phyloP scores from a whole-genome alignment of 2,329 filamentous ascomycete genomes.

The Allantophomopsis cytisporea region DNA sequence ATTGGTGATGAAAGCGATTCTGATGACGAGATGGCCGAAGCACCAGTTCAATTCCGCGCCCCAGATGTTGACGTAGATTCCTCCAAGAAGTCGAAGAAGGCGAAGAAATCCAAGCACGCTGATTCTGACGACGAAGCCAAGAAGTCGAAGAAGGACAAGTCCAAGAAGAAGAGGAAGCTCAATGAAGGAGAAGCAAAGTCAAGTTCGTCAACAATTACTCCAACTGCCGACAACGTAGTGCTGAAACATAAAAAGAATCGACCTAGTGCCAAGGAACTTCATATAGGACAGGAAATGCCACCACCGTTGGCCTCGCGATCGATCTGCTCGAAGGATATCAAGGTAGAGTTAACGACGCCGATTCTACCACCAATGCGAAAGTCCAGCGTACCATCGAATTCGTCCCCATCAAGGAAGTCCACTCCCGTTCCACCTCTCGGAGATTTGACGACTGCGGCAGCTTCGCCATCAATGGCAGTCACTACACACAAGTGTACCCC shows the following conservation, averaged over 20 bases:
- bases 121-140: neutral
- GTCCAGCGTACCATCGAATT: too few relatives aligned
- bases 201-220: slow-evolving; percentile 12
- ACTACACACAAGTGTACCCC: neutral
- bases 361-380: too few relatives aligned
- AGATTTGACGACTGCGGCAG: neutral
- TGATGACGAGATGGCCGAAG: slow-evolving; percentile 10
- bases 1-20: slow-evolving; percentile 18
- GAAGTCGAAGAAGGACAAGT: neutral
- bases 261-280: slow-evolving; percentile 3
- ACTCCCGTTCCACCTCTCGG: neutral
- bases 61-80: neutral
- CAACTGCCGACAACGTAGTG: slow-evolving; percentile 5
- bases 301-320: neutral
- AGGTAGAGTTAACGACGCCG: too few relatives aligned
- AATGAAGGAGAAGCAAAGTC: slow-evolving; percentile 6
- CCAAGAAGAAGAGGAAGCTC: slow-evolving; percentile 1
- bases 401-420: too few relatives aligned
- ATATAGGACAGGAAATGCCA: slow-evolving; percentile 5
- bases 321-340: too few relatives aligned
- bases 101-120: neutral
- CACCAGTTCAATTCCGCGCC: slow-evolving; percentile 2
- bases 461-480: neutral
- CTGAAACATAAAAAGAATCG: slow-evolving; percentile 12
- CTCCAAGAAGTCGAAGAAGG: neutral